Evolutionary conservation across 1,284 basidiomycete genomes (phyloP).

Genomic region (Tilletia indica): DNA sequence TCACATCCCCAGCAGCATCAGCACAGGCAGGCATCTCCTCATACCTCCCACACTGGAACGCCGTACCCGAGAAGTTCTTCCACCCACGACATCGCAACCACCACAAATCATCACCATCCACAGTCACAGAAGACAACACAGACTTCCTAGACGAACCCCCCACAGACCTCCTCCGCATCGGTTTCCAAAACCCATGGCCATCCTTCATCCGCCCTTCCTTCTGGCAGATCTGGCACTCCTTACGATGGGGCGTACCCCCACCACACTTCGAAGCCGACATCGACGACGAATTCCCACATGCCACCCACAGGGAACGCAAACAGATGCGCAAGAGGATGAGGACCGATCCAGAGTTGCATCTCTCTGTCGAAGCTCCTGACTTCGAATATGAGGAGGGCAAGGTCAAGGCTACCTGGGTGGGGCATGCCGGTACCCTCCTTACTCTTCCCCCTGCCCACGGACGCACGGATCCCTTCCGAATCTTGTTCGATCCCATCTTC

Average conservation of each 20-base stretch:
- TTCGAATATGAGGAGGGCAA: conserved; percentile 10
- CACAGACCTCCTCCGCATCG: conserved; percentile 25
- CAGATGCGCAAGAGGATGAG: not conserved
- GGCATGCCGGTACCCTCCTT: conserved; percentile 48
- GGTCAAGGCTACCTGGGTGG: conserved; percentile 47
- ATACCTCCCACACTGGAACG: conserved; percentile 18
- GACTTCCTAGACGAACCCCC: not conserved
- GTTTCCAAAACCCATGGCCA: conserved; percentile 50
- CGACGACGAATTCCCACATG: not conserved
- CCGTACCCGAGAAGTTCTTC: conserved; percentile 17
- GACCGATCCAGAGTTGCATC: conserved; percentile 22
- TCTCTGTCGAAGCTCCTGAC: conserved; percentile 24
- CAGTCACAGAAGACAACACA: not conserved
- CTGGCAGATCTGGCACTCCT: conserved; percentile 38
- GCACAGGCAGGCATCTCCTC: not conserved
- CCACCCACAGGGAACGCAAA: not conserved
- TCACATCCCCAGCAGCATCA: not conserved
- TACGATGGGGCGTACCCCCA: conserved; percentile 41
- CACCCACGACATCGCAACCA: not conserved
- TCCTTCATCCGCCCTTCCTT: conserved; percentile 44
- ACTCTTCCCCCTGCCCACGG: conserved; percentile 31
- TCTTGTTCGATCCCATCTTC: conserved; percentile 54
- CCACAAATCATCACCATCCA: not conserved
- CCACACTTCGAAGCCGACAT: conserved; percentile 20
- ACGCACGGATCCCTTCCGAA: conserved; percentile 25